These are phyloP conservation scores for Coix lacrymajobi DNA, from an alignment of 176 grass and related monocot genomes.

Conservation along the genomic window DNA sequence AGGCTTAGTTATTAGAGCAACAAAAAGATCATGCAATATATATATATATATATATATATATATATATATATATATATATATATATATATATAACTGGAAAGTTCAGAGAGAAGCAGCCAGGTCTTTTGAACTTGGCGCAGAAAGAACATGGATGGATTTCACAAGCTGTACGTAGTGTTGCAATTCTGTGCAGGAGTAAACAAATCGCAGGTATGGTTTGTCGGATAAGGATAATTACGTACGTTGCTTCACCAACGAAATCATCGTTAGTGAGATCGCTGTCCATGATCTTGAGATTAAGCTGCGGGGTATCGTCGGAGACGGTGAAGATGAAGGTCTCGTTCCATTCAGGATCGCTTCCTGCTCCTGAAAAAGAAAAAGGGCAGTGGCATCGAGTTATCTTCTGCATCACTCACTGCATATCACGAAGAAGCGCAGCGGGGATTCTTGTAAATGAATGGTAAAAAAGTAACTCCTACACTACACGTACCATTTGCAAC, in stretches of 20 bases:
- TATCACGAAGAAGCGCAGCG: background rate
- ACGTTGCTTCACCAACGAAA: conserved; percentile 78
- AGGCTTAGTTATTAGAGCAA: background rate
- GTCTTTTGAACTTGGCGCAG: background rate
- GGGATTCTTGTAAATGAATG: background rate
- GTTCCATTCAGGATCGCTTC: conserved; percentile 81
- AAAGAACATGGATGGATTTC: background rate
- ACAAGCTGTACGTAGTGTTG: background rate
- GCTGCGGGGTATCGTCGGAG: conserved; percentile 28
- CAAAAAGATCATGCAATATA: background rate
- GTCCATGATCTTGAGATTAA: conserved; percentile 84
- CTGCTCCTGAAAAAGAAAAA: conserved; percentile 36
- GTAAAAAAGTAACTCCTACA: background rate
- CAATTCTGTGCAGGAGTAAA: background rate
- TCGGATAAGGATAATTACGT: background rate
- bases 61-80: background rate
- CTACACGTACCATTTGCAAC: conserved; percentile 28
- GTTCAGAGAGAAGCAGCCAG: background rate
- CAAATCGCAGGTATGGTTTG: background rate
- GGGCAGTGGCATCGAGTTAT: background rate
- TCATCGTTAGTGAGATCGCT: conserved; percentile 61
- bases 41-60: background rate
- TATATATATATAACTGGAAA: background rate
- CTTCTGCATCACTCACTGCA: background rate
- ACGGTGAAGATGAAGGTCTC: conserved; percentile 77